phyloP scores from a whole-genome alignment of 148 eudicot genomes.

The Spergularia marina region DNA sequence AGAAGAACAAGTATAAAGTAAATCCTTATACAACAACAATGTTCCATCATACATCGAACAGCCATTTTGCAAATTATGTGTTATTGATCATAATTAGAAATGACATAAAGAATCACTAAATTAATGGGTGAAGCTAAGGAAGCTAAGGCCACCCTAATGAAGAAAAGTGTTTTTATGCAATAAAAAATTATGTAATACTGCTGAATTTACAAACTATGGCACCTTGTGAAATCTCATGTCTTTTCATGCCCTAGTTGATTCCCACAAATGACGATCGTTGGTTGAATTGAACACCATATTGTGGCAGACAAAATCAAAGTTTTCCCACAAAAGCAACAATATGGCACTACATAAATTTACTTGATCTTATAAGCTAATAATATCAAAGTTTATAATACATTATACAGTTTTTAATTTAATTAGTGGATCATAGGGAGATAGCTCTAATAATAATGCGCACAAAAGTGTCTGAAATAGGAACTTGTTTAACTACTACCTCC shows the following conservation, averaged over 20 bases:
- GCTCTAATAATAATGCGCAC: slow-evolving; percentile 17
- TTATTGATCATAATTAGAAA: neutral
- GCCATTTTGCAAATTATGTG: neutral
- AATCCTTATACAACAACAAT: no score
- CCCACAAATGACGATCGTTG: slow-evolving; percentile 37
- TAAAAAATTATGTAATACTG: slow-evolving; percentile 12
- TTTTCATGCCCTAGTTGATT: slow-evolving; percentile 42
- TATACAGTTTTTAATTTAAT: neutral
- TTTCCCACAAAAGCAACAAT: slow-evolving; percentile 24
- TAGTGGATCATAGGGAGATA: neutral
- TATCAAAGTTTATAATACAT: neutral
- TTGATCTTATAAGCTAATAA: neutral
- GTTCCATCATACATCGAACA: neutral
- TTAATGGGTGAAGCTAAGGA: neutral
- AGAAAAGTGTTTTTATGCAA: slow-evolving; percentile 2
- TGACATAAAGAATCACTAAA: slow-evolving; percentile 15
- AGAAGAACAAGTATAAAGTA: no score
- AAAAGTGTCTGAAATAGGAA: slow-evolving; percentile 18
- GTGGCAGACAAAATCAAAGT: slow-evolving; percentile 37
- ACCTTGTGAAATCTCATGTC: slow-evolving; percentile 43
- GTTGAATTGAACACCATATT: slow-evolving; percentile 12
- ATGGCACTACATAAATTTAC: neutral
- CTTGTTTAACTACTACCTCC: slow-evolving; percentile 3
- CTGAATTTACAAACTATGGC: neutral
- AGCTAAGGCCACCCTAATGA: neutral